Evolutionary conservation across 768 basidiomycete genomes (phyloP), one percentile per base, ranked within the genome.

Genomic region (Obba rivulosa): DNA sequence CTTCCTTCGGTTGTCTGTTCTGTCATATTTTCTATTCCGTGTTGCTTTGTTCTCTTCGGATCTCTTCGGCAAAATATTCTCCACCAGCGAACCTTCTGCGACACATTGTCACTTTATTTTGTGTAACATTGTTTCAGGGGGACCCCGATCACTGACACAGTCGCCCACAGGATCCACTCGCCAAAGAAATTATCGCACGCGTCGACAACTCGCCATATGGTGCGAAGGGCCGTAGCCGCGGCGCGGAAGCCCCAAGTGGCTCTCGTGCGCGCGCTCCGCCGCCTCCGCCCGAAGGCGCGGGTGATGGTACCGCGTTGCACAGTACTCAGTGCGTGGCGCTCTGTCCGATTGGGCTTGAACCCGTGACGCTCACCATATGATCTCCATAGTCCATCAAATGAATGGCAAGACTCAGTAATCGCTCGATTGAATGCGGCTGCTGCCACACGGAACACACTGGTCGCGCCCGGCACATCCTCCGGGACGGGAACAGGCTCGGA

Each of bases 141-240:
- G 28, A 31, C 28, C 13, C 28, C 28, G 28, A 31, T 31, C 28
- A 31, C 28, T 31, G 28, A 31, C 28, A 31, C 13, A 31, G 5
- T 13, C 28, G 28, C 28, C 28, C 46, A 22, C 59, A 88, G 83
- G 90, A 93, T 57, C 69, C 83, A 0, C 72, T 92, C 3, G 89
- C 92, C 2, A 77, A 75, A 47, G 88, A 91, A 56, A 90, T 94
- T 51, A 78, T 90, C 48, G 76, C 74, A 45, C 83, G 88, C 23
- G 88, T 92, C n/a, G 86, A 91, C 63, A 76, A 78, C 55, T 85
- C 86, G 10, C 75, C 84, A 0, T 92, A 91, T 61, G 90, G 90
- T 25, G 76, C 79, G 57, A 81, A 79, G 59, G 86, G 86, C 25
- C 79, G 86, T 34, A 80, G 76, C 53, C 68, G 67, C 11, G 71